Conservation (phyloP, 2,329 filamentous ascomycete species). For the Microsporum canis region DNA sequence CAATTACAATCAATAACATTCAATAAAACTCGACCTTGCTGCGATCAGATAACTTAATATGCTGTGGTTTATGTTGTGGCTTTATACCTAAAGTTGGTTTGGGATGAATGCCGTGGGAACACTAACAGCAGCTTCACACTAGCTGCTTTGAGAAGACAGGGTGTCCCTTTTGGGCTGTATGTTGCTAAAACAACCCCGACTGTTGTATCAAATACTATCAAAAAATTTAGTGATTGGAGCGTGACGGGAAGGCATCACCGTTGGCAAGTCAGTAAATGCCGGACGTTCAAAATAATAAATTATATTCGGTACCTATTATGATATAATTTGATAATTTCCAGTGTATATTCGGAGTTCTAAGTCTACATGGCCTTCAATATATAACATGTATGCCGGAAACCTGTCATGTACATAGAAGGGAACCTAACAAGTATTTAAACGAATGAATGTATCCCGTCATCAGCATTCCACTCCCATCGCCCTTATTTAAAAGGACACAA, state of each 20-base stretch:
- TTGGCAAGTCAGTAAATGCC: too few species aligned
- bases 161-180: background rate
- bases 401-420: background rate
- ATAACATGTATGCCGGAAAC: background rate
- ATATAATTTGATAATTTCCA: too few species aligned
- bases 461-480: conserved; percentile 61
- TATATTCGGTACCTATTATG: too few species aligned
- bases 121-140: background rate
- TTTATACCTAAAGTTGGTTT: background rate
- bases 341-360: too few species aligned
- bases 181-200: background rate
- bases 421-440: background rate
- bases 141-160: background rate
- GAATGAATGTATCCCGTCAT: conserved; percentile 49
- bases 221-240: too few species aligned
- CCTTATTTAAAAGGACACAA: conserved; percentile 59
- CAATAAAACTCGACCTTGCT: background rate
- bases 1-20: background rate
- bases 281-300: too few species aligned
- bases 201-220: too few species aligned
- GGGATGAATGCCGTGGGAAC: background rate
- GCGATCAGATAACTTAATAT: background rate
- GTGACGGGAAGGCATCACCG: too few species aligned
- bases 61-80: background rate
- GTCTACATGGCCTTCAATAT: too few species aligned